Base-by-base conservation (phyloP, 2,329 filamentous ascomycete genomes). In the Hymenoscyphus fructigenus region DNA sequence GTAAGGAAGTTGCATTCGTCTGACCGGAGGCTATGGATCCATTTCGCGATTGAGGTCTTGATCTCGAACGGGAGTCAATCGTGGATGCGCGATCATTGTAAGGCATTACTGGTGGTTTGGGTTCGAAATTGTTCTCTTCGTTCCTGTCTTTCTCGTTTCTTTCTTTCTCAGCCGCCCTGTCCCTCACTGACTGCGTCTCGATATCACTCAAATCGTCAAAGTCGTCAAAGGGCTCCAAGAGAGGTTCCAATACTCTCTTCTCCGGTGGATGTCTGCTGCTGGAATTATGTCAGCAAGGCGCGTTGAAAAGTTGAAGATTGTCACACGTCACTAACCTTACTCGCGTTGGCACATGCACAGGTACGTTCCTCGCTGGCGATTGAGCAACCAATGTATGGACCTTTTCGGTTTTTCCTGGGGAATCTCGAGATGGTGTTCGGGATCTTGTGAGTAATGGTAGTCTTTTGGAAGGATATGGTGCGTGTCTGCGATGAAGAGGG, bases 11-110 rank as follows among this genome's bases (percentile, higher is more conserved):
- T 5, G 63, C 70, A 57, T 69, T 69, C 9, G 73, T 75, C 56
- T 73, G 71, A 29, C 67, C 71, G 2, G 73, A 74, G 15, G 61
- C 63, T n/a, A 67, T 62, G 1, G 72, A 73, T 34, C 55, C 36
- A 9, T 60, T 65, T 66, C 64, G 66, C 23, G 73, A 74, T 12
- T 59, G 61, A 12, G 44, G n/a, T 59, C 57, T 63, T 36, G 61
- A 63, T 26, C 55, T 50, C 6, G 72, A 67, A 41, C 68, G 66
- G 26, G 65, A 66, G 47, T 58, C 64, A 28, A 67, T 59, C 0
- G 70, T 70, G 7, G 70, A 69, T n/a, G 65, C 68, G 28, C 66
- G 67, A 7, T 66, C 62, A 9, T 41, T 59, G 38, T 59, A 59
- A 38, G 56, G 61, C 41, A 59, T 55, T 59, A 26, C 28, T 50